These are phyloP conservation scores for Pichia cabralensis DNA, from an alignment of 805 yeast genomes.

Conservation along the genomic window DNA sequence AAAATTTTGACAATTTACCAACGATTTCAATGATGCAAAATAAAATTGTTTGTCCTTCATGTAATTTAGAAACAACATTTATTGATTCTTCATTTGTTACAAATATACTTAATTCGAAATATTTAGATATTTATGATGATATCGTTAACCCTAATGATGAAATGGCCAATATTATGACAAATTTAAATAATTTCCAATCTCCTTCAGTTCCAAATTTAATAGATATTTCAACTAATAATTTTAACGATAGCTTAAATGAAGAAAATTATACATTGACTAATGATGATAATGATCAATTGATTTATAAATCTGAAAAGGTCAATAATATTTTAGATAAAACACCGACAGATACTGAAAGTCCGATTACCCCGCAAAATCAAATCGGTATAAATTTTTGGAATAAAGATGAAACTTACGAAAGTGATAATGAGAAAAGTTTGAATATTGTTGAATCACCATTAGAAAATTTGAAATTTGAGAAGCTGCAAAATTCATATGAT, in stretches of 20 bases:
- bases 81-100: slow-evolving; percentile 1
- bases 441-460: background rate
- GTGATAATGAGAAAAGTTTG: background rate
- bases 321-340: background rate
- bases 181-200: background rate
- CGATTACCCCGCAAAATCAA: slow-evolving; percentile 19
- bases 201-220: no score
- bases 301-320: background rate
- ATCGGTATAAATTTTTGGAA: slow-evolving; percentile 15
- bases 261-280: background rate
- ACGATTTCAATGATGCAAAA: background rate
- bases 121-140: background rate
- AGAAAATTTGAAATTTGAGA: no score
- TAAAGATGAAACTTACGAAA: background rate
- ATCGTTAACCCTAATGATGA: background rate
- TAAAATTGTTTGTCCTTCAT: slow-evolving; percentile 10
- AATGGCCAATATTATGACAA: background rate
- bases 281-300: background rate
- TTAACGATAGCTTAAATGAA: background rate
- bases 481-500: no score
- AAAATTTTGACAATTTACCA: background rate
- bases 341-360: slow-evolving; percentile 1
- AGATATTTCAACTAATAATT: no score
- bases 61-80: slow-evolving; percentile 3
- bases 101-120: no score